These are phyloP conservation scores for Alternaria sp. DNA, from an alignment of 2,329 filamentous ascomycete genomes.

Conservation along the genomic window DNA sequence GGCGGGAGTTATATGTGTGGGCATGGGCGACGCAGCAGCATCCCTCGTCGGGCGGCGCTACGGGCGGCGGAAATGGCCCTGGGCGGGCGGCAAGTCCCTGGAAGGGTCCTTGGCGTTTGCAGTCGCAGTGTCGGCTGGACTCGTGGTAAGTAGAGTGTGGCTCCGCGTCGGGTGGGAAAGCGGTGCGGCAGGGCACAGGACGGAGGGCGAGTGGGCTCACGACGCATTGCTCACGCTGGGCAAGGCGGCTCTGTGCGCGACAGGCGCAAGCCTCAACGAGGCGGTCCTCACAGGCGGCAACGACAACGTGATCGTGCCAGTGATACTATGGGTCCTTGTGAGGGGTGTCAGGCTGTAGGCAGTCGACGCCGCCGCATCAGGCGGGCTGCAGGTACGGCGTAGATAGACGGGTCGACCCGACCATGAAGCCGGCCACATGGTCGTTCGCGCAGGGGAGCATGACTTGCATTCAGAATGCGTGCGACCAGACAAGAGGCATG, in stretches of 20 bases:
- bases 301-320: conserved; percentile 96
- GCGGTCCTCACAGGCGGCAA: conserved; percentile 95
- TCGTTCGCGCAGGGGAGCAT: not conserved
- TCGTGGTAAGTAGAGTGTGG: conserved; percentile 75
- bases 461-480: conserved; percentile 1
- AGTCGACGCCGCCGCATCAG: not conserved
- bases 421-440: not conserved
- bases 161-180: conserved; percentile 73
- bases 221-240: conserved; percentile 39
- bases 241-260: conserved; percentile 74
- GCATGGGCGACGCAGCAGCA: conserved; percentile 91
- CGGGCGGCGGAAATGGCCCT: conserved; percentile 89
- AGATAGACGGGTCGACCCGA: not conserved
- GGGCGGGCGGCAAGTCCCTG: conserved; percentile 94
- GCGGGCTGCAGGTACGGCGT: conserved; percentile 13
- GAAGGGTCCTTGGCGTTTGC: conserved; percentile 87
- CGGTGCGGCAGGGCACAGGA: conserved; percentile 4
- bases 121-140: conserved; percentile 75
- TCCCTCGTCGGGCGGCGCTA: conserved; percentile 87
- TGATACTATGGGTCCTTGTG: conserved; percentile 90
- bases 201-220: conserved; percentile 52
- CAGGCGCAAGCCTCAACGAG: conserved; percentile 85
- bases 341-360: conserved; percentile 67
- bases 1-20: conserved; percentile 90
- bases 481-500: not conserved